These are phyloP conservation scores for Diplodia scrobiculata DNA, from an alignment of 2,329 filamentous ascomycete genomes.

Conservation along the genomic window DNA sequence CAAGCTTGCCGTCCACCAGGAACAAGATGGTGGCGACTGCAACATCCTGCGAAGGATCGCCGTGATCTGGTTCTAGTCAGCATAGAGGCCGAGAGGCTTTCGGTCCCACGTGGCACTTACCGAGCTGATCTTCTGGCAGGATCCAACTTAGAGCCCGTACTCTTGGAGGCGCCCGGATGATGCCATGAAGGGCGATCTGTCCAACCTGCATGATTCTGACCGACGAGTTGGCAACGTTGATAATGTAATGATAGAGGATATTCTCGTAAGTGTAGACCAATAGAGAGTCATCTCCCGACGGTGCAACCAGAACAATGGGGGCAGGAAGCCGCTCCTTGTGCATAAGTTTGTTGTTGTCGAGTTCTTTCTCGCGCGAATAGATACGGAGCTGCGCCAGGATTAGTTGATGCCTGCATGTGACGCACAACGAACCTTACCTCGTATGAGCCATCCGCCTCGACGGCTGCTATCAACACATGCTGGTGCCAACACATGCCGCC, in stretches of 20 bases:
- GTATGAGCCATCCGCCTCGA: constrained; percentile 80
- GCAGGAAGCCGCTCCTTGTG: constrained; percentile 77
- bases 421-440: constrained; percentile 55
- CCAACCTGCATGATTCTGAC: constrained; percentile 88
- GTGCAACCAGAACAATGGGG: constrained; percentile 85
- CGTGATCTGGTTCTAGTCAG: constrained; percentile 60
- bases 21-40: constrained; percentile 91
- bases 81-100: not conserved
- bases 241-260: constrained; percentile 90
- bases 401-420: not conserved
- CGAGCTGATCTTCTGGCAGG: constrained; percentile 82
- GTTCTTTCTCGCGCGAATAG: constrained; percentile 80
- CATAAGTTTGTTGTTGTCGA: constrained; percentile 72
- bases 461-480: constrained; percentile 87
- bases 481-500: constrained; percentile 99
- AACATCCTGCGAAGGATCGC: constrained; percentile 94
- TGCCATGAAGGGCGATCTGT: constrained; percentile 95
- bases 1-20: constrained; percentile 95
- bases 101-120: constrained; percentile 47
- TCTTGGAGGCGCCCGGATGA: constrained; percentile 87
- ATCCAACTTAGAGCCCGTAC: constrained; percentile 96
- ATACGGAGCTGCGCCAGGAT: constrained; percentile 66
- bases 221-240: constrained; percentile 69
- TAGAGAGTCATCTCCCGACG: constrained; percentile 89
- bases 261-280: constrained; percentile 98